Base-by-base conservation (phyloP, 805 yeast species). In the Wickerhamiella galacta region DNA sequence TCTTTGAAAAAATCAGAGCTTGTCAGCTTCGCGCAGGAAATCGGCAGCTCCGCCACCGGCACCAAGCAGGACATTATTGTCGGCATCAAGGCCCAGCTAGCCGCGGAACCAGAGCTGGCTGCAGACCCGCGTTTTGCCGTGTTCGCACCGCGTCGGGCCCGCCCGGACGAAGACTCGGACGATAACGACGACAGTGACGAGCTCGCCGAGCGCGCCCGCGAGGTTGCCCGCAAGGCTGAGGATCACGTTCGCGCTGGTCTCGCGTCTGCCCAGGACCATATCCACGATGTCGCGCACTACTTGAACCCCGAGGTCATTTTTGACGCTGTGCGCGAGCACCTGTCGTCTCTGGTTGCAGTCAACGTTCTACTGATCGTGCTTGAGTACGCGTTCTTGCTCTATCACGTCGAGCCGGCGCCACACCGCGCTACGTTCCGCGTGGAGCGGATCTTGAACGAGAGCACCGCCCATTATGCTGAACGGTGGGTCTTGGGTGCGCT, bases 41-140 rank as follows among this genome's bases (percentile, higher is more conserved):
- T 23, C 14, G 26, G 26, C 12, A 12, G 11, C 14, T 10, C 26
- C 6, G 12, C 26, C 14, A n/a, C 8, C 12, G 26, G 26, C 26
- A 23, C 26, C 26, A 23, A 23, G 26, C 6, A 7, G 7, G 8
- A 6, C 14, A 9, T 23, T 9, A 6, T 23, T 7, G n/a, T 6
- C 12, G n/a, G 26, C 34, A 41, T 28, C 30, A 34, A 20, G 20
- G 30, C n/a, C 28, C 32, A 7, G 28, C 30, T 23, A 6, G 26
- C 26, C 6, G 26, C 11, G 12, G 14, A 23, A 9, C 12, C 26
- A 6, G 12, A 7, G 7, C 26, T 23, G 12, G 32, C 20, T 10
- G 23, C 17, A 9, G 46, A 50, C 39, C 38, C 42, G 40, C 37
- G 39, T 9, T 47, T 35, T 33, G 39, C 43, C 14, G 27, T 37